Percentiles rank a stretch among this genome's conserved stretches.
Evolutionary conservation across 495 filamentous ascomycete genomes (phyloP).

Genomic region (Polyplosphaeria fusca): DNA sequence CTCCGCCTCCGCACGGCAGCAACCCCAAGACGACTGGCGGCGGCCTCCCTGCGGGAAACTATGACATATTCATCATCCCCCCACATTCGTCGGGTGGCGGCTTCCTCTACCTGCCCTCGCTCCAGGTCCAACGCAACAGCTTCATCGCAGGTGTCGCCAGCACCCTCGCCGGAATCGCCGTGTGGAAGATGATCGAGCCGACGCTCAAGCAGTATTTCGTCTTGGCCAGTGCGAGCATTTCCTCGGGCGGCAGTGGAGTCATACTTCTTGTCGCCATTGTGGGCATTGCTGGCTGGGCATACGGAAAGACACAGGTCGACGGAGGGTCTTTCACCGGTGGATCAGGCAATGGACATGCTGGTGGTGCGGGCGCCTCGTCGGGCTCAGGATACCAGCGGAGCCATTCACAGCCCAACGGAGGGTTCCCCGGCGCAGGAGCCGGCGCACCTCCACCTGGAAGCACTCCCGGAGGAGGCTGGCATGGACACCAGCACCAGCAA

Average conservation of each 20-base stretch:
- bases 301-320: conserved; percentile 61
- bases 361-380: not conserved
- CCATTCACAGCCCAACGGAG: conserved; percentile 16
- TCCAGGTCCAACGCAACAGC: conserved; percentile 81
- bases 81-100: conserved; percentile 87
- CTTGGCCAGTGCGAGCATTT: conserved; percentile 56
- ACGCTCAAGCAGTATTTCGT: conserved; percentile 65
- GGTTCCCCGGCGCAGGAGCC: conserved; percentile 26
- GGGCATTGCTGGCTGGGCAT: conserved; percentile 72
- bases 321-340: conserved; percentile 20
- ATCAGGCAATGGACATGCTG: conserved; percentile 12
- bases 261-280: conserved; percentile 60
- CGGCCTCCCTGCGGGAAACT: conserved; percentile 76
- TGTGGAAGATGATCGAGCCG: conserved; percentile 68
- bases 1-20: conserved; percentile 41
- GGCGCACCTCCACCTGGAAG: conserved; percentile 20
- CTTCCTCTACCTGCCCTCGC: conserved; percentile 88
- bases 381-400: conserved; percentile 21
- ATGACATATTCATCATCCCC: conserved; percentile 96
- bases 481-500: conserved; percentile 16
- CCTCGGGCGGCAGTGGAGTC: conserved; percentile 55
- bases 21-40: conserved; percentile 45
- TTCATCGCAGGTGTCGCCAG: conserved; percentile 80
- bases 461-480: conserved; percentile 16
- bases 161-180: conserved; percentile 63